Percentiles rank a stretch among this genome's conserved stretches.
phyloP scores from a whole-genome alignment of 345 rosid species.

The Lepidium didymum region DNA sequence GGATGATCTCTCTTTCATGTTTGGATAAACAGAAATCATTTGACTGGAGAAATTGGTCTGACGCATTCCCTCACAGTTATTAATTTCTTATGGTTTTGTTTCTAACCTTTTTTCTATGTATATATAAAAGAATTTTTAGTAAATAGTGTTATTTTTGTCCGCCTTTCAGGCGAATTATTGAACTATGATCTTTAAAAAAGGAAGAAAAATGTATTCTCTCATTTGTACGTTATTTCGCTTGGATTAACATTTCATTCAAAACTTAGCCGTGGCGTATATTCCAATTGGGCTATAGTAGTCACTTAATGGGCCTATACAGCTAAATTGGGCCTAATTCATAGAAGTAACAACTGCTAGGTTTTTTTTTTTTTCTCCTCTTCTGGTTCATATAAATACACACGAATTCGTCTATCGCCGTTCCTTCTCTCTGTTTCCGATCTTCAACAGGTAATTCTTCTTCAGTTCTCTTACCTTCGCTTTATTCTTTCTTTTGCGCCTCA shows the following conservation, averaged over 20 bases:
- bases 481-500: background rate
- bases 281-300: too few species aligned
- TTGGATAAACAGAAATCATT: constrained; percentile 9
- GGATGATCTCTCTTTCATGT: constrained; percentile 67
- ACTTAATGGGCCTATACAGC: background rate
- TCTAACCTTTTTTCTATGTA: constrained; percentile 3
- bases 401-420: background rate
- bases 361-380: background rate
- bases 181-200: background rate
- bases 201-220: background rate
- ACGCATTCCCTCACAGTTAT: background rate
- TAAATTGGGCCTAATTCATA: background rate
- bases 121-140: constrained; percentile 11
- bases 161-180: constrained; percentile 5
- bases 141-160: background rate
- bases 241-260: too few species aligned
- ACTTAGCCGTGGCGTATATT: too few species aligned
- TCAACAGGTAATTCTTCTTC: constrained; percentile 10
- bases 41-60: constrained; percentile 7
- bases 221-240: too few species aligned
- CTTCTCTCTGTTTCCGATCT: background rate
- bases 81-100: constrained; percentile 1
- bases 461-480: background rate
- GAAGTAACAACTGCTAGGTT: background rate
- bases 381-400: background rate